Evolutionary conservation across 495 filamentous ascomycete genomes (phyloP), one percentile per base, ranked within the genome.

Genomic region (Penicillium soppii): DNA sequence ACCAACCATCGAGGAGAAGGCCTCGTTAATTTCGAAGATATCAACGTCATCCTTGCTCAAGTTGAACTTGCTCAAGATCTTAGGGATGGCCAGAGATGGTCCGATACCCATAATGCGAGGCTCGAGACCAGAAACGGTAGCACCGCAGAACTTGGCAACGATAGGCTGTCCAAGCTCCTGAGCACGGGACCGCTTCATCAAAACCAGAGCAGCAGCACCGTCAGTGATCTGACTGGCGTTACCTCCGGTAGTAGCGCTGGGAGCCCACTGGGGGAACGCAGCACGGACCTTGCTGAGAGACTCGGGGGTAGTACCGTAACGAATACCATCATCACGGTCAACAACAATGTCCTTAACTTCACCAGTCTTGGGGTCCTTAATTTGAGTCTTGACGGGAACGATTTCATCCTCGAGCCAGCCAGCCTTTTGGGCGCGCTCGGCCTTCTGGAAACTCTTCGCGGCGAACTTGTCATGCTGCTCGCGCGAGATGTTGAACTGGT

Each of bases 51-150:
- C 78, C 32, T 90, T 73, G n/a, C 72, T 80, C 64, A 97, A 64
- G 57, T 82, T 80, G 75, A 84, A 84, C 76, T 95, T 89, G 62
- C 70, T 70, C 29, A 97, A 75, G 32, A 97, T 83, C 81, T 97
- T 97, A 48, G 92, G 92, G 56, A 97, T 95, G 48, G 90, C 92
- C 47, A 95, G 72, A 8, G 89, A 87, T 8, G 92, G 92, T 19
- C 92, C 92, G 59, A 97, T 97, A 41, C 92, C 92, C 92, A 97
- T 97, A 69, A 97, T 95, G 35, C 92, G 76, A 0, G 92, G 92
- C 20, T 92, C 82, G 7, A 97, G 76, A 52, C 92, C 92, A 30
- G 87, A 81, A 38, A 95, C 87, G 2, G 92, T 96, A 7, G 91
- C 87, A 57, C 89, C 91, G 53, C 88, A 86, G 69, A 90, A 97